Evolutionary conservation across 768 basidiomycete species (phyloP), one percentile per base, ranked within the genome.

Genomic region (Lyophyllum atratum): DNA sequence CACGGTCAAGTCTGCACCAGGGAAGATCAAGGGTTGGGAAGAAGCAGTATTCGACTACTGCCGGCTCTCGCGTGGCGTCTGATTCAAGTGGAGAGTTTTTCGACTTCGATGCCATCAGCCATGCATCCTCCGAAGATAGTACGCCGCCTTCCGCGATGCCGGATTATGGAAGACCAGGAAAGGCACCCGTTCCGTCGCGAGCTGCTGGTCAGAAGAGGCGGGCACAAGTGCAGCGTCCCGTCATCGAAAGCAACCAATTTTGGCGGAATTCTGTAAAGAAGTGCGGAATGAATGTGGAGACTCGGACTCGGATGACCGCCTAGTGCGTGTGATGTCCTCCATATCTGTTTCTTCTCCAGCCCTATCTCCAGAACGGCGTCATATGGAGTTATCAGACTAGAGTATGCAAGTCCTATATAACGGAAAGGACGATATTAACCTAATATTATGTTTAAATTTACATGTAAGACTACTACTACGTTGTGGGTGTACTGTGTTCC

Each of bases 41-140:
- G 33, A 54, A 49, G 48, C 34, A 49, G 4, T 53, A 58, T 24
- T 55, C 59, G 4, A 61, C 57, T 29, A 9, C 26, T n/a, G 24
- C 46, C n/a, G 9, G 25, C 22, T 17, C 11, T 3, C 39, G 7
- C 1, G n/a, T 29, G 17, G 42, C 39, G 12, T 53, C 52, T 15
- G 59, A 63, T 45, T 63, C 65, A 17, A 61, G 56, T 37, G 66
- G 64, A 3, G 69, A 72, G 59, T 61, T 54, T 25, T 64, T 66
- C 34, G 65, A 68, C 54, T 69, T 65, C 19, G 54, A 40, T 33
- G 56, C 40, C 26, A 33, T 66, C 33, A 57, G 49, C 45, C 52
- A 62, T 29, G 46, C 14, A 5, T 56, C 59, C 29, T 58, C 34
- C 9, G 55, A 59, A n/a, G 55, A 62, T 26, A 26, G 51, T 46